Conservation (phyloP, 2,329 filamentous ascomycete genomes). For the Penicillium sp. region DNA sequence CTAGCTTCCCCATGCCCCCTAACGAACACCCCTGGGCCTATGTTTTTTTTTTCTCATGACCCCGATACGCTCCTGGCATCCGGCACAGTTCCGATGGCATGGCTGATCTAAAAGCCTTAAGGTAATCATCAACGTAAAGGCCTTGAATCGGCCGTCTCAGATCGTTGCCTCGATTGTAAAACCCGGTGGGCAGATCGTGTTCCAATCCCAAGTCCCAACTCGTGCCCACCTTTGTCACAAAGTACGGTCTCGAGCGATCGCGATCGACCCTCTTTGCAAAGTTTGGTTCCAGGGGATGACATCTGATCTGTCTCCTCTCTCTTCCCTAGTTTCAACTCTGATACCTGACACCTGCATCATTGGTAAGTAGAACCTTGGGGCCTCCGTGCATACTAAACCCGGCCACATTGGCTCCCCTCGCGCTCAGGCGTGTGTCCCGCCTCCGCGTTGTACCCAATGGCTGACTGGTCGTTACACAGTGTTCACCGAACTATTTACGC, state of each 20-base stretch:
- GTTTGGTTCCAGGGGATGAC: constrained; percentile 14
- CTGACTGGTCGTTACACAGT: constrained; percentile 22
- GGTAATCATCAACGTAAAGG: constrained; percentile 7
- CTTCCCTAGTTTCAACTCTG: constrained; percentile 1
- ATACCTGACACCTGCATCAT: constrained; percentile 3
- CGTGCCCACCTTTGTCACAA: constrained; percentile 2
- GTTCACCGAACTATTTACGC: constrained; percentile 6
- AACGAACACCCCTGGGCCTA: constrained; percentile 34
- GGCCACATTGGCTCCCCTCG: constrained; percentile 15
- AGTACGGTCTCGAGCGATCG: constrained; percentile 15
- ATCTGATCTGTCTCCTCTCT: constrained; percentile 12
- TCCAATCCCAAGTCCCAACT: background rate
- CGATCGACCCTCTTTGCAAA: constrained; percentile 17
- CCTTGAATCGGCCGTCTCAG: constrained; percentile 8
- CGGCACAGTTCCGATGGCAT: constrained; percentile 20
- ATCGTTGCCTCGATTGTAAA: constrained; percentile 21
- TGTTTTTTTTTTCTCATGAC: constrained; percentile 10
- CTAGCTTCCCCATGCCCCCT: constrained; percentile 32
- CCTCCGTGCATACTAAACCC: constrained; percentile 20
- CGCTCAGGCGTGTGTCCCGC: constrained; percentile 20
- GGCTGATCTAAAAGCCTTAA: constrained; percentile 21
- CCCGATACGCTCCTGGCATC: constrained; percentile 17
- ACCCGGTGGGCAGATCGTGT: constrained; percentile 8
- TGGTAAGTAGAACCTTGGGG: constrained; percentile 17
- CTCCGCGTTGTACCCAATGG: constrained; percentile 20